Conservation (phyloP, 805 yeast species). For the Blastobotrys americana region DNA sequence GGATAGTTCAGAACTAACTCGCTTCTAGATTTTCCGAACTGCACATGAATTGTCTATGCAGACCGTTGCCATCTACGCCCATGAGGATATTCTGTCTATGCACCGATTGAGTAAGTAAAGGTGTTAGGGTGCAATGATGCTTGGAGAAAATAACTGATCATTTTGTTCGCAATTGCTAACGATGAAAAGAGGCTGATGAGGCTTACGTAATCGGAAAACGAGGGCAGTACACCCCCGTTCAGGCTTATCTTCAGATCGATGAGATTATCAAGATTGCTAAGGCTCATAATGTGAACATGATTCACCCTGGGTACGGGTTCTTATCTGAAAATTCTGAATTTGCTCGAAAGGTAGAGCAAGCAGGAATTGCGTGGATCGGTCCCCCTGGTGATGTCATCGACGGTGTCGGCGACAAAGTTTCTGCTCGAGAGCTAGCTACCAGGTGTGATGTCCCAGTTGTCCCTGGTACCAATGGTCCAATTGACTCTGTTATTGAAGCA, state of each 20-base stretch:
- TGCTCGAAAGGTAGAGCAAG: conserved; percentile 83
- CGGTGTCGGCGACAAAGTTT: conserved; percentile 93
- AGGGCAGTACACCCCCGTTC: conserved; percentile 91
- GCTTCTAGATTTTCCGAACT: conserved; percentile 72
- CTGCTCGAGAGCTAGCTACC: conserved; percentile 83
- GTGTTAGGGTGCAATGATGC: no score
- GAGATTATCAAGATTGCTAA: conserved; percentile 85
- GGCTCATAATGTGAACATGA: conserved; percentile 71
- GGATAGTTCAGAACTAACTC: conserved; percentile 46
- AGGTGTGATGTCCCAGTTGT: conserved; percentile 83
- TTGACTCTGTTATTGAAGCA: conserved; percentile 73
- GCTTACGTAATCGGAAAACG: conserved; percentile 77
- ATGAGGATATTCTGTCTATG: conserved; percentile 91
- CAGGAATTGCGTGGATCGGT: conserved; percentile 94
- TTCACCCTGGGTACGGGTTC: conserved; percentile 92
- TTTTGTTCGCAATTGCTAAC: no score
- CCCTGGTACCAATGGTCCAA: conserved; percentile 98
- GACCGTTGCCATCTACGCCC: conserved; percentile 94
- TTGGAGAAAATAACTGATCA: no score
- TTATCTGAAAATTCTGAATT: conserved; percentile 87
- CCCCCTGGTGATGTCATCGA: conserved; percentile 85
- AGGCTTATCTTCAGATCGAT: conserved; percentile 91
- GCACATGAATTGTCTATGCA: conserved; percentile 97
- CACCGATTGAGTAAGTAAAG: conserved; percentile 59
- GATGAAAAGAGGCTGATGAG: conserved; percentile 33